phyloP scores from a whole-genome alignment of 2,329 filamentous ascomycete genomes.

The Tolypocladium pustulatum region DNA sequence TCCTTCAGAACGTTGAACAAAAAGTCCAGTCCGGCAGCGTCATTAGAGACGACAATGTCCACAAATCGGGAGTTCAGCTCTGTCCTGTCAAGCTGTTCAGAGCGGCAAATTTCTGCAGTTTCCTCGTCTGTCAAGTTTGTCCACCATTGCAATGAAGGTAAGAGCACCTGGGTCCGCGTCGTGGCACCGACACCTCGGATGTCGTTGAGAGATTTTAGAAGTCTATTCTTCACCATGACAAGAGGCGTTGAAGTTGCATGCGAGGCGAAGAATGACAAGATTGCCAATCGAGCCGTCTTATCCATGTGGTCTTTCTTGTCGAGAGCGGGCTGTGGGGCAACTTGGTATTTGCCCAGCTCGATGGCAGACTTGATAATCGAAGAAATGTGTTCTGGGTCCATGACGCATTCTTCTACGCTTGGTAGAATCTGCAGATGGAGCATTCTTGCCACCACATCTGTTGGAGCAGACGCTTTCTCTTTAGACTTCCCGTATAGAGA shows the following conservation, averaged over 20 bases:
- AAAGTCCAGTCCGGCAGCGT: conserved; percentile 38
- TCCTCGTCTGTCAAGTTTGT: conserved; percentile 41
- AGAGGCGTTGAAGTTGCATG: conserved; percentile 63
- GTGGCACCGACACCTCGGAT: conserved; percentile 61
- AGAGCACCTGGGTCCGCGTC: conserved; percentile 62
- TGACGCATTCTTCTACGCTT: conserved; percentile 71
- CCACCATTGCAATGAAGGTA: conserved; percentile 68
- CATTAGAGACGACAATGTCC: conserved; percentile 43
- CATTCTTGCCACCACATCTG: conserved; percentile 48
- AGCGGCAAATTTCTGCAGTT: conserved; percentile 29
- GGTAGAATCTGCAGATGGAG: conserved; percentile 60
- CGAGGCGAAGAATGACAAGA: conserved; percentile 63
- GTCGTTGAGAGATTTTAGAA: conserved; percentile 63
- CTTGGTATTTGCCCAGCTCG: conserved; percentile 28
- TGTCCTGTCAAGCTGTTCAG: conserved; percentile 30
- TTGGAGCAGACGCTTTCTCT: conserved; percentile 42
- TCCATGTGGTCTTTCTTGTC: conserved; percentile 46
- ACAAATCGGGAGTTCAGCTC: conserved; percentile 34
- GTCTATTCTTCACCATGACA: conserved; percentile 54
- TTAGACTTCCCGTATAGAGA: conserved; percentile 50
- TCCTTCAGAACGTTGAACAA: conserved; percentile 37
- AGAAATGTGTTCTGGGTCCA: conserved; percentile 64
- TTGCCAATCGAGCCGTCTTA: conserved; percentile 49
- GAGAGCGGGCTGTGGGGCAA: conserved; percentile 20
- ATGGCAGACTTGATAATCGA: conserved; percentile 41